Evolutionary conservation across 495 filamentous ascomycete genomes (phyloP).

Genomic region (Trichocladium antarcticum): DNA sequence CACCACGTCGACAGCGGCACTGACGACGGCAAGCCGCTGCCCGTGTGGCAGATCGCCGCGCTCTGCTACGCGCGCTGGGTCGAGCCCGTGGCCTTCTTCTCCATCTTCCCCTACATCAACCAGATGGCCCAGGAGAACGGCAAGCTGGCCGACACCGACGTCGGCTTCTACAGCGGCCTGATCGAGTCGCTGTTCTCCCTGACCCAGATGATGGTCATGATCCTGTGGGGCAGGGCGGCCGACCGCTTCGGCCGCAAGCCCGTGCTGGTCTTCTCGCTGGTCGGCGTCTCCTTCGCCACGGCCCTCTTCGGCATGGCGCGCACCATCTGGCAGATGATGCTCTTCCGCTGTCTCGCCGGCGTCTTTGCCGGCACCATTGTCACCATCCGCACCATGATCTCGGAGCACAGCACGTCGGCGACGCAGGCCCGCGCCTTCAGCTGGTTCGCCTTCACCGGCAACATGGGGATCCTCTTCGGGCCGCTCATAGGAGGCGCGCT

Average conservation of each 20-base stretch:
- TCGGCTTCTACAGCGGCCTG: slow-evolving; percentile 61
- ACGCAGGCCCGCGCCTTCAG: slow-evolving; percentile 61
- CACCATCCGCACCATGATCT: slow-evolving; percentile 60
- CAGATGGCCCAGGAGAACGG: slow-evolving; percentile 56
- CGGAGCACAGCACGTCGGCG: slow-evolving; percentile 52
- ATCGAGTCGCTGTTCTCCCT: slow-evolving; percentile 64
- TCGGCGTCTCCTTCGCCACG: slow-evolving; percentile 46
- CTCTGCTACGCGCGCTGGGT: slow-evolving; percentile 57
- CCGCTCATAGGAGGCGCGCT: slow-evolving; percentile 54
- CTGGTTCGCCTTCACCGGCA: slow-evolving; percentile 58
- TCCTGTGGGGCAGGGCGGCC: slow-evolving; percentile 51
- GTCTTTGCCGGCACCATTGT: slow-evolving; percentile 58
- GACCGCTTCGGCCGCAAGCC: slow-evolving; percentile 59
- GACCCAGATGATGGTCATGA: slow-evolving; percentile 49
- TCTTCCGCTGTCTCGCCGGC: slow-evolving; percentile 54
- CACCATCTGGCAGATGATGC: slow-evolving; percentile 53
- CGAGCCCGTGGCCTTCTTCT: slow-evolving; percentile 66
- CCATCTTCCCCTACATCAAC: slow-evolving; percentile 64
- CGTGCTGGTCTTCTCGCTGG: slow-evolving; percentile 49
- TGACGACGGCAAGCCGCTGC: slow-evolving; percentile 38
- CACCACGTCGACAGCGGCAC: slow-evolving; percentile 17
- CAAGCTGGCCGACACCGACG: slow-evolving; percentile 42
- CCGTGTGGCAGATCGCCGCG: slow-evolving; percentile 47
- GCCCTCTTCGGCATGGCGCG: slow-evolving; percentile 51
- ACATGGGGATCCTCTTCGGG: slow-evolving; percentile 58